A percentile compares a stretch with the other conserved stretches of the same genome.
Evolutionary conservation across 2,329 filamentous ascomycete species (phyloP).

Genomic region (Coleophoma cylindrospora): DNA sequence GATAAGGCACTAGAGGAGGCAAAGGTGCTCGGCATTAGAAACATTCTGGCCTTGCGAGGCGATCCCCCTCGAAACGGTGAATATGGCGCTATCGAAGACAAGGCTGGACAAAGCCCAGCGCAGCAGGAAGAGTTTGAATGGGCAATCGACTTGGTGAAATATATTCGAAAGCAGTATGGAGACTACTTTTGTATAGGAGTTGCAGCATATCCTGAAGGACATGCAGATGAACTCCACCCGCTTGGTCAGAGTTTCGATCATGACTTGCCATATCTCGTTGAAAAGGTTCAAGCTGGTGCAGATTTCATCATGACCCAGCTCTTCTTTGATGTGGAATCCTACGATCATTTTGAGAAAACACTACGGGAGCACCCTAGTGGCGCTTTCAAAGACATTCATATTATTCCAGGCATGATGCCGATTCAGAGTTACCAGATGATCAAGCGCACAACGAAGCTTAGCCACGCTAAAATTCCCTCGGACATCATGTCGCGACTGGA

Average conservation of each 20-base stretch:
- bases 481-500: slow-evolving; percentile 66
- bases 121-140: slow-evolving; percentile 78
- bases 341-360: slow-evolving; percentile 70
- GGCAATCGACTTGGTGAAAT: slow-evolving; percentile 83
- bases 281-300: slow-evolving; percentile 86
- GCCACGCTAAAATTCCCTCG: slow-evolving; percentile 76
- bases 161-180: slow-evolving; percentile 80
- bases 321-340: slow-evolving; percentile 87
- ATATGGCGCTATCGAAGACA: slow-evolving; percentile 64
- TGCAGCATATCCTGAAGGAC: slow-evolving; percentile 91
- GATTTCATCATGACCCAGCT: slow-evolving; percentile 99
- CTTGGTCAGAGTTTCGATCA: slow-evolving; percentile 63
- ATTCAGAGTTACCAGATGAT: slow-evolving; percentile 97
- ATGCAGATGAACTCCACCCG: slow-evolving; percentile 85
- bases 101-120: slow-evolving; percentile 39
- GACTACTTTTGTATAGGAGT: slow-evolving; percentile 97
- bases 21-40: slow-evolving; percentile 84
- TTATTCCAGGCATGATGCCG: slow-evolving; percentile 94
- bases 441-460: slow-evolving; percentile 88
- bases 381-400: slow-evolving; percentile 78
- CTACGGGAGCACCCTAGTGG: slow-evolving; percentile 79
- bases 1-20: slow-evolving; percentile 89
- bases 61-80: slow-evolving; percentile 88
- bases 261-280: slow-evolving; percentile 83
- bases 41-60: slow-evolving; percentile 86